Conservation (phyloP, 208 protist species). For the Leishmania major region DNA sequence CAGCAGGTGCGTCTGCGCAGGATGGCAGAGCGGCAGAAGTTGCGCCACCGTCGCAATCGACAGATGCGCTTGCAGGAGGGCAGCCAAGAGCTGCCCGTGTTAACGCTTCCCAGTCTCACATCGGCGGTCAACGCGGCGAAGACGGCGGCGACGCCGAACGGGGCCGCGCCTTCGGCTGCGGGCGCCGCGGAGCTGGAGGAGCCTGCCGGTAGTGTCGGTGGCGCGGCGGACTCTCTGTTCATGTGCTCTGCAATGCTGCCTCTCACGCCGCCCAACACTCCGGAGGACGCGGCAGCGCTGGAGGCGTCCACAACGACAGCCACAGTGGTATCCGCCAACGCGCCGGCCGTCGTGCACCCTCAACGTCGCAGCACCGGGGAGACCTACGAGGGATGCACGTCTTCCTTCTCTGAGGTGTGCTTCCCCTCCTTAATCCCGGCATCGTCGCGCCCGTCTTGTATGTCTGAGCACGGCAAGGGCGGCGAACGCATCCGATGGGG, state of each 20-base stretch:
- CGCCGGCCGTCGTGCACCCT: background rate
- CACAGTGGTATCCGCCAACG: background rate
- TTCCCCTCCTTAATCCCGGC: background rate
- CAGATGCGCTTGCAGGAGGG: background rate
- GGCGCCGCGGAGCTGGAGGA: background rate
- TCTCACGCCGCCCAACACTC: background rate
- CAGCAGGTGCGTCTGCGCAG: constrained; percentile 20
- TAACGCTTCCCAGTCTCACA: background rate
- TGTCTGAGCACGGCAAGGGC: background rate
- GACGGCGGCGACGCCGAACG: background rate
- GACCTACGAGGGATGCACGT: constrained; percentile 26
- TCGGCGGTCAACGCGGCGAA: background rate
- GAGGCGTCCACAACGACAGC: background rate
- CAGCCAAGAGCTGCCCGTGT: background rate
- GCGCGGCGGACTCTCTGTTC: background rate
- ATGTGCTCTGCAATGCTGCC: constrained; percentile 15
- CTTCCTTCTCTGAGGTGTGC: constrained; percentile 21
- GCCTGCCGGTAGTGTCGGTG: background rate
- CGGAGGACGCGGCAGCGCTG: background rate
- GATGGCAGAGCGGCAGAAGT: background rate
- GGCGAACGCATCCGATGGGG: background rate
- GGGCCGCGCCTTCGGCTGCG: background rate
- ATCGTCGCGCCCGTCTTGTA: background rate
- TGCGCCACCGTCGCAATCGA: background rate
- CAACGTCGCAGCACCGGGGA: constrained; percentile 7